Evolutionary conservation across 2,329 filamentous ascomycete genomes (phyloP).

Genomic region (Aspergillus japonicus): DNA sequence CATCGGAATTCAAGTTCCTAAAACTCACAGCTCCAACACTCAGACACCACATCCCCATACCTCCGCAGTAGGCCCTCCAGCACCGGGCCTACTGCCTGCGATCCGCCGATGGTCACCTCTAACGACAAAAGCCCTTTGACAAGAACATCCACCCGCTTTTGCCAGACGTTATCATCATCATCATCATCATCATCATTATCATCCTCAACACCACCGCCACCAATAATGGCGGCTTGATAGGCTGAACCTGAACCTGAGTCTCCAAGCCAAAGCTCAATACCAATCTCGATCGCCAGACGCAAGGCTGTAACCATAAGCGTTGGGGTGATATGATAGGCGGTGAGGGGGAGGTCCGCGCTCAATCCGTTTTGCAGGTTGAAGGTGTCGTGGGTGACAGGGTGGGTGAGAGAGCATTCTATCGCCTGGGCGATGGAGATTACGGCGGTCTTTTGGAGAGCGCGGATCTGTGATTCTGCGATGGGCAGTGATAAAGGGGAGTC

Average conservation of each 20-base stretch:
- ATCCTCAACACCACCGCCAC: not conserved
- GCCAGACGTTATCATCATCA: constrained; percentile 6
- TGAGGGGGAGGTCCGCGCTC: constrained; percentile 18
- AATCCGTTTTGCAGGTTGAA: constrained; percentile 26
- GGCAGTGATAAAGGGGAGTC: not conserved
- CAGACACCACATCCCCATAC: constrained; percentile 23
- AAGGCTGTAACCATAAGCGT: constrained; percentile 16
- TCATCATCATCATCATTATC: too few species aligned
- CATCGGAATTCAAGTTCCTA: constrained; percentile 4
- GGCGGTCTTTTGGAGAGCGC: constrained; percentile 8
- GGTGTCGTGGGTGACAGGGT: constrained; percentile 13
- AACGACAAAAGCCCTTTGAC: constrained; percentile 25
- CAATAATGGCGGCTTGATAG: too few species aligned
- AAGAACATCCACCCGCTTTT: constrained; percentile 17
- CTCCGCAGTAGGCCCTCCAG: constrained; percentile 14
- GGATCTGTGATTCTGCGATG: not conserved
- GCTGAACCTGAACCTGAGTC: too few species aligned
- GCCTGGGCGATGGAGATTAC: constrained; percentile 13
- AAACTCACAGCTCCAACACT: constrained; percentile 22
- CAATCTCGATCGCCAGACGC: constrained; percentile 17
- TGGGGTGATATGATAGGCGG: constrained; percentile 25
- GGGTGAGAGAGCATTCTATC: constrained; percentile 11
- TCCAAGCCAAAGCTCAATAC: constrained; percentile 7
- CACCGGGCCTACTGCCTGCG: constrained; percentile 13
- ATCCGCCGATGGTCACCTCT: constrained; percentile 24